phyloP scores from a whole-genome alignment of 148 eudicot genomes.

The Chenopodium album region DNA sequence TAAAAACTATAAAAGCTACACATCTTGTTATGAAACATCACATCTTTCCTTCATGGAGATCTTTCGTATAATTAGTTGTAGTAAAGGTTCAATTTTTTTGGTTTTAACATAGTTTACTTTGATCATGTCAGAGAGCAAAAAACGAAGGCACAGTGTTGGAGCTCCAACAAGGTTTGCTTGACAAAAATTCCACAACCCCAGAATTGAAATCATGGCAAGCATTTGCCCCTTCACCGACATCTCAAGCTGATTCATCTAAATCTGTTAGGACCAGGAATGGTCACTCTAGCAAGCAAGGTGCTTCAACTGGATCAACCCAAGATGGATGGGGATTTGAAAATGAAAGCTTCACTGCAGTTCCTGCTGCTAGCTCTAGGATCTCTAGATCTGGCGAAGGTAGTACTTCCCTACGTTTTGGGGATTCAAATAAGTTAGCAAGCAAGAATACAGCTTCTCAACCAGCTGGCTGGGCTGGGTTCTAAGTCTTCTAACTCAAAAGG shows the following conservation, averaged over 20 bases:
- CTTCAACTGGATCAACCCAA: slow-evolving; percentile 31
- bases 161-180: slow-evolving; percentile 48
- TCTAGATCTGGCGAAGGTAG: slow-evolving; percentile 47
- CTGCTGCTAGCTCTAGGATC: slow-evolving; percentile 48
- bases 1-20: not conserved
- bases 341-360: slow-evolving; percentile 70
- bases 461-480: slow-evolving; percentile 98
- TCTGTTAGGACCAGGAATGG: slow-evolving; percentile 83
- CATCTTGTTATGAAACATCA: not conserved
- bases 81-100: not conserved
- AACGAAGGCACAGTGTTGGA: slow-evolving; percentile 58
- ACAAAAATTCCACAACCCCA: slow-evolving; percentile 38
- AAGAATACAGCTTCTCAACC: slow-evolving; percentile 65
- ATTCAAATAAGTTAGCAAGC: slow-evolving; percentile 50
- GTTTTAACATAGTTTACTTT: not conserved
- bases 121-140: slow-evolving; percentile 36
- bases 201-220: slow-evolving; percentile 74
- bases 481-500: slow-evolving; percentile 15
- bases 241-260: slow-evolving; percentile 34
- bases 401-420: slow-evolving; percentile 53
- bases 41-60: not conserved
- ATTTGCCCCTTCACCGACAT: slow-evolving; percentile 46
- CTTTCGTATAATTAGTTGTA: not conserved
- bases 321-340: slow-evolving; percentile 74
- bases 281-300: slow-evolving; percentile 44